Evolutionary conservation across 805 yeast species (phyloP), one percentile per base, ranked within the genome.

Genomic region (Saturnispora sanitii): DNA sequence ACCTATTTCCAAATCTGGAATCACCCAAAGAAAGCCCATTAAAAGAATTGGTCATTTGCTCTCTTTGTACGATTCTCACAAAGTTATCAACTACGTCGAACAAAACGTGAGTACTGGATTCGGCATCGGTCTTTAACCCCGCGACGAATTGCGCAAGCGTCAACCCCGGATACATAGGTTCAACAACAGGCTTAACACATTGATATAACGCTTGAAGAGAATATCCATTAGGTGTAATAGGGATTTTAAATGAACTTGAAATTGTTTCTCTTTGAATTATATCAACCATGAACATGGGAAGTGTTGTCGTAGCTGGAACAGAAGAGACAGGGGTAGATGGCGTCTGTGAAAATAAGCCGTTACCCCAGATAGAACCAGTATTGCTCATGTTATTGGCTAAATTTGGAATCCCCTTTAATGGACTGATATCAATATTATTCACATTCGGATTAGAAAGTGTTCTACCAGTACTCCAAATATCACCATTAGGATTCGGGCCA

Each of bases 201-300:
- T 51, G 53, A 30, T 53, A 53, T 15, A 60, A 45, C n/a, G 54
- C 35, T 25, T 44, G 49, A 9, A 48, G 41, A 0, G 61, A 50
- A 17, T 43, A 51, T 22, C 47, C 44, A 37, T 45, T 43, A 8
- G 34, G 21, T 12, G 25, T n/a, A 18, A 34, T 31, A 19, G 62
- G 64, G 21, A 70, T 43, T 26, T 57, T 49, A 31, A 58, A 61
- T 35, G 64, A 62, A 3, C 72, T 70, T 36, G 63, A 61, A 35
- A 56, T 54, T 2, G 72, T 65, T 16, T 71, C 70, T 3, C 60
- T 37, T 42, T 67, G 74, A 37, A 72, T 57, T 8, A 40, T 17
- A 18, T 39, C 42, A 15, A 29, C 26, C 6, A 15, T 33, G 19
- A 33, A 26, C 6, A 12, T 16, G 13, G 35, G 31, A n/a, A 35